A percentile compares a stretch with the other conserved stretches of the same genome.
Conservation (phyloP, 441 rosid genomes). For the Mallotus repandus region DNA sequence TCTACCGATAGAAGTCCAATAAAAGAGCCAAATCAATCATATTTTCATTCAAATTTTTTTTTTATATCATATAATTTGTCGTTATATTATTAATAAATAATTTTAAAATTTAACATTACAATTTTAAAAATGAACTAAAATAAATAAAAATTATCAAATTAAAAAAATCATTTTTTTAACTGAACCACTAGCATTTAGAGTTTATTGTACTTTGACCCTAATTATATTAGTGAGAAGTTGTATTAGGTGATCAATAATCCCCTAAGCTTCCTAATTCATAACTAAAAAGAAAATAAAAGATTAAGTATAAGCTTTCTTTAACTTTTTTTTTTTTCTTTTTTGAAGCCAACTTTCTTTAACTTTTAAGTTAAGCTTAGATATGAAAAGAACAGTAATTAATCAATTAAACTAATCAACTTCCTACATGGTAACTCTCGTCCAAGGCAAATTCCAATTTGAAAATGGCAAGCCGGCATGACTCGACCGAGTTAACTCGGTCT, state of each 20-base stretch:
- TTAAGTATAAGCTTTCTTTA: too few species aligned
- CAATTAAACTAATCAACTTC: background rate
- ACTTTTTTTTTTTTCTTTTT: too few species aligned
- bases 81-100: too few species aligned
- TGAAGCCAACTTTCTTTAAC: background rate
- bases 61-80: too few species aligned
- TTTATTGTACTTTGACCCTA: too few species aligned
- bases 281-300: background rate
- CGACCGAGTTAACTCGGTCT: slow-evolving; percentile 10
- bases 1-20: background rate
- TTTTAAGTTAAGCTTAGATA: too few species aligned
- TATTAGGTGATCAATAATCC: slow-evolving; percentile 10
- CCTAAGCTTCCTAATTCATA: background rate
- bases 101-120: too few species aligned
- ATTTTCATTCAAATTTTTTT: too few species aligned
- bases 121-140: background rate
- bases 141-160: background rate
- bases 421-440: background rate
- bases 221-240: too few species aligned
- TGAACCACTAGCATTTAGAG: too few species aligned
- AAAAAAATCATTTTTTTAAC: too few species aligned
- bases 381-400: background rate
- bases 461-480: background rate
- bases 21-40: too few species aligned
- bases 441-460: background rate